Evolutionary conservation across 768 basidiomycete species (phyloP), one percentile per base, ranked within the genome.

Genomic region (Tylopilus sp.): DNA sequence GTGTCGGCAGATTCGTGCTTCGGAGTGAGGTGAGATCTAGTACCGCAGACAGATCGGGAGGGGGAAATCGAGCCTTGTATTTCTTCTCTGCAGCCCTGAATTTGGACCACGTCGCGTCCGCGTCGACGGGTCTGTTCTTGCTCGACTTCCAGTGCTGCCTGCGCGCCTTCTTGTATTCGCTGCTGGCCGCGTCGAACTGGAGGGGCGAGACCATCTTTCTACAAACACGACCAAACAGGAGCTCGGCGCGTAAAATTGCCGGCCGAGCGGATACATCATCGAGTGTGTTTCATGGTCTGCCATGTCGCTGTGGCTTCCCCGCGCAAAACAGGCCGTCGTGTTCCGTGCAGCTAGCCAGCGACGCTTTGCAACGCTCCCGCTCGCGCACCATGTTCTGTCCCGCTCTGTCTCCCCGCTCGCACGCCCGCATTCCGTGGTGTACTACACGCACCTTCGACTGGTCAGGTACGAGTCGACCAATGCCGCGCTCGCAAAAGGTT

Each of bases 281-380:
- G 21, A 21, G 19, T 29, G 12, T 22, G 19, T 10, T 19, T 34
- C 34, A 13, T 40, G n/a, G 11, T 38, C 43, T 3, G 38, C 54
- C 64, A 90, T 90, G 88, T 88, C 86, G 70, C 42, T 90, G 81
- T 88, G 86, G 85, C 75, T 89, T 34, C 86, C 86, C 50, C 82
- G 85, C 57, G 68, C 78, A 13, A 66, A 78, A 26, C 72, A 74
- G 43, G 64, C 78, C 34, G 61, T 78, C 57, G 52, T 78, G 58
- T 61, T 74, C 53, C 78, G 78, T 62, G 69, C 71, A 50, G 38
- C 67, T 49, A 48, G 48, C 54, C 57, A 30, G 6, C 59, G 51
- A 58, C 53, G 54, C 58, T 44, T 47, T 29, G n/a, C n/a, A n/a
- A n/a, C n/a, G n/a, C 52, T 50, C 36, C 4, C 53, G 12, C 46